Evolutionary conservation across 1,139 yeast genomes (phyloP).

Genomic region (Kodamaea derodonti): DNA sequence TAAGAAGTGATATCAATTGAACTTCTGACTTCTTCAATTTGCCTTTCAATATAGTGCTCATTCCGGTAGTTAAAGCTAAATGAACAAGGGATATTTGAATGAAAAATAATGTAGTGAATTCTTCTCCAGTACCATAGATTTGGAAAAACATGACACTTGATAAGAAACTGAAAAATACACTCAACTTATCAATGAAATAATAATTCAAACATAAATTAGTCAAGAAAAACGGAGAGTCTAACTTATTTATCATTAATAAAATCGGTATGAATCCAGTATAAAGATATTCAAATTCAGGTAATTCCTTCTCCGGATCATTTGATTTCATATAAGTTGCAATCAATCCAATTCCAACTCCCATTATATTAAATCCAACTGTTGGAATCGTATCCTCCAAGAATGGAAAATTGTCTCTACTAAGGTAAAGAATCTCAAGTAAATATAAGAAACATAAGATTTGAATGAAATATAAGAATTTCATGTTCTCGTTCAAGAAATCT

Average conservation of each 20-base stretch:
- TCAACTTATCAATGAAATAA: constrained; percentile 31
- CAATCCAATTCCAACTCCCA: constrained; percentile 32
- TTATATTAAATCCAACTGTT: constrained; percentile 30
- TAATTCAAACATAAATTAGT: constrained; percentile 36
- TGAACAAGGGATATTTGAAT: constrained; percentile 24
- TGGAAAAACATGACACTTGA: constrained; percentile 28
- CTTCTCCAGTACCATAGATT: constrained; percentile 25
- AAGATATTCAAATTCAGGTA: constrained; percentile 39
- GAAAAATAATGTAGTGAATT: constrained; percentile 18
- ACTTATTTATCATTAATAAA: constrained; percentile 19
- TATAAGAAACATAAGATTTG: constrained; percentile 32
- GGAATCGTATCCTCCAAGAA: constrained; percentile 18
- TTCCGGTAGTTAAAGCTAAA: constrained; percentile 26
- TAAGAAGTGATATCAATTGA: constrained; percentile 28
- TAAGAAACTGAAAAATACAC: constrained; percentile 26
- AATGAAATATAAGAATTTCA: constrained; percentile 29
- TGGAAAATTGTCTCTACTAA: constrained; percentile 16
- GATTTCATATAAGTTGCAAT: constrained; percentile 24
- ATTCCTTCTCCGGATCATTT: constrained; percentile 14
- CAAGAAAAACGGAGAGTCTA: constrained; percentile 23
- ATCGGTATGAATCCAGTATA: constrained; percentile 35
- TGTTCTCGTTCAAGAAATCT: constrained; percentile 36
- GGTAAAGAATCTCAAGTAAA: constrained; percentile 29
- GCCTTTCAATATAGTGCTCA: constrained; percentile 13
- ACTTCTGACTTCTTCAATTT: constrained; percentile 32